Percentiles rank a stretch among this genome's conserved stretches.
Evolutionary conservation across 2,329 filamentous ascomycete species (phyloP).

Genomic region (Furcasterigmium furcatum): DNA sequence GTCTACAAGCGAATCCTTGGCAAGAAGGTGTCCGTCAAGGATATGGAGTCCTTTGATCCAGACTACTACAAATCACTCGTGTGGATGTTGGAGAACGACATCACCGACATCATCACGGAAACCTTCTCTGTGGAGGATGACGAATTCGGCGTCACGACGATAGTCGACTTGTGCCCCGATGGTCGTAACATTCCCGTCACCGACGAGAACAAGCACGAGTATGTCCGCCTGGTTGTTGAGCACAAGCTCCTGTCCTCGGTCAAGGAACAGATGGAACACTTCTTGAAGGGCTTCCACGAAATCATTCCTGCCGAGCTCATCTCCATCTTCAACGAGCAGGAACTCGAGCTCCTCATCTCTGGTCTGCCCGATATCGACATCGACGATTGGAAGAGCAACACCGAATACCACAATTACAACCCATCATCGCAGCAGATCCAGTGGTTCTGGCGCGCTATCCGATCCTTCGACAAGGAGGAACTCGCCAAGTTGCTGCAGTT

Average conservation of each 20-base stretch:
- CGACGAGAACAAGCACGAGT: constrained; percentile 98
- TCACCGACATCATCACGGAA: constrained; percentile 95
- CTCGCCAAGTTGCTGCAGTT: constrained; percentile 96
- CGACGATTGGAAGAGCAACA: constrained; percentile 99
- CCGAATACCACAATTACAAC: constrained; percentile 97
- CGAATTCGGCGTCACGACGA: constrained; percentile 84
- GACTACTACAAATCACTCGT: constrained; percentile 98
- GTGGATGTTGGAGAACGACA: constrained; percentile 99
- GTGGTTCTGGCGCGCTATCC: constrained; percentile 98
- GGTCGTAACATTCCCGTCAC: constrained; percentile 92
- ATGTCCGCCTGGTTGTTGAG: constrained; percentile 90
- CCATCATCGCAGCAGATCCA: constrained; percentile 94
- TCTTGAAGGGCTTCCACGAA: constrained; percentile 93
- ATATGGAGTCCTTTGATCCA: constrained; percentile 97
- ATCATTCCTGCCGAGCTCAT: constrained; percentile 94
- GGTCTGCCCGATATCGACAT: constrained; percentile 96
- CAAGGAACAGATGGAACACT: constrained; percentile 89
- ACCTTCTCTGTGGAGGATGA: constrained; percentile 94
- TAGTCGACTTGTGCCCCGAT: constrained; percentile 81
- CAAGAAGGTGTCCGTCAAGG: constrained; percentile 93
- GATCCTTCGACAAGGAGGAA: constrained; percentile 98
- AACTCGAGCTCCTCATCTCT: constrained; percentile 93
- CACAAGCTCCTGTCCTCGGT: constrained; percentile 90
- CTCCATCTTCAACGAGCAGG: constrained; percentile 97
- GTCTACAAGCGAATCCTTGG: constrained; percentile 98